phyloP scores from a whole-genome alignment of 2,329 filamentous ascomycete species.

The Volutella citrinella region DNA sequence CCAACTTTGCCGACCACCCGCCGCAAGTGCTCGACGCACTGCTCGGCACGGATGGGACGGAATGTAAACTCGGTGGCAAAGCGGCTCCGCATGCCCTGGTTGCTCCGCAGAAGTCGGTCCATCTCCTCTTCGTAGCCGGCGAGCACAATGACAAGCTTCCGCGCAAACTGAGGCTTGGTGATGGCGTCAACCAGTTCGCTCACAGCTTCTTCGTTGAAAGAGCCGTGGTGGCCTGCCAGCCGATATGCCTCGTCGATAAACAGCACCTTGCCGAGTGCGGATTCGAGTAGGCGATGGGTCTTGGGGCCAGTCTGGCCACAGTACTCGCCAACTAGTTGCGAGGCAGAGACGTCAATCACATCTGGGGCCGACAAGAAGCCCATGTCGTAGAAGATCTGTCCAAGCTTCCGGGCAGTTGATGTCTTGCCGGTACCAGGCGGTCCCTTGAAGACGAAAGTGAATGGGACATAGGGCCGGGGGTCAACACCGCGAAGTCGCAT shows the following conservation, averaged over 20 bases:
- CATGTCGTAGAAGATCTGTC: constrained; percentile 71
- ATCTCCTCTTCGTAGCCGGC: constrained; percentile 68
- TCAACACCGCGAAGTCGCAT: constrained; percentile 53
- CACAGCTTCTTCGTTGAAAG: constrained; percentile 54
- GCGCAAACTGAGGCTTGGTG: constrained; percentile 52
- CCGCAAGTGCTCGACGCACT: constrained; percentile 46
- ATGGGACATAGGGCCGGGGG: constrained; percentile 52
- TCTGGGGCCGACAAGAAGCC: constrained; percentile 60
- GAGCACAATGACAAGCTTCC: constrained; percentile 62
- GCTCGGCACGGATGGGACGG: constrained; percentile 37
- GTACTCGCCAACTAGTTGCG: constrained; percentile 65
- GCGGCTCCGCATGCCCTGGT: constrained; percentile 60
- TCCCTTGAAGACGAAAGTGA: constrained; percentile 67
- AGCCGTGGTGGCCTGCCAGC: constrained; percentile 46
- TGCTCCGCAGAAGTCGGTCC: constrained; percentile 57
- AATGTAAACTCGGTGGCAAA: constrained; percentile 64
- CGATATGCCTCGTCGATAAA: constrained; percentile 72
- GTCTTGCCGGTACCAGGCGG: constrained; percentile 69
- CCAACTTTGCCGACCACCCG: constrained; percentile 30
- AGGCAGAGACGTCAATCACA: constrained; percentile 64
- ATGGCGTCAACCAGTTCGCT: constrained; percentile 49
- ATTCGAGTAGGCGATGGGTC: constrained; percentile 56
- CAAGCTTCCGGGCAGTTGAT: constrained; percentile 66
- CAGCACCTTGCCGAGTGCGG: constrained; percentile 62
- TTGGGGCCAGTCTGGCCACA: constrained; percentile 68